Base-by-base conservation (phyloP, 176 grass and related monocot genomes). In the Aegilops speltoides region DNA sequence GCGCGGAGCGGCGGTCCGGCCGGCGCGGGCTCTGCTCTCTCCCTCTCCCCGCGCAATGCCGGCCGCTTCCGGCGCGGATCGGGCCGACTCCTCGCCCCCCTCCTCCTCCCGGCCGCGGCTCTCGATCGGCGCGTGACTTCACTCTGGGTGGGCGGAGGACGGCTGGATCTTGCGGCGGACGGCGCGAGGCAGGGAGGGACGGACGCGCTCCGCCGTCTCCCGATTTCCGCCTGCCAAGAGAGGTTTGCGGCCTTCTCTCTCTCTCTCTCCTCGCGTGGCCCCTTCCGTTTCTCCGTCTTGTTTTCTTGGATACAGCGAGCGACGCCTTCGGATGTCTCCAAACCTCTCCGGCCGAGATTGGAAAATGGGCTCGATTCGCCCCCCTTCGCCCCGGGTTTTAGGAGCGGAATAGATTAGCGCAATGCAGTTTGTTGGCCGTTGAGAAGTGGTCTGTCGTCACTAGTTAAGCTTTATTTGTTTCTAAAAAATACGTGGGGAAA, bases 161-260 rank as follows among this genome's bases (percentile, higher is more conserved):
- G 71, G 70, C 11, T 77, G 89, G 82, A 91, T 91, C 90, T 88
- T 81, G 86, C 40, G 77, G 86, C 82, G 70, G 36, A 64, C 59
- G 48, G 78, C 71, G 62, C 45, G 8, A 68, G 13, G 68, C 10
- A 38, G 3, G 67, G 19, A n/a, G 10, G 24, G 10, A 69, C 33
- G 57, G 66, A 32, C 56, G 24, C 13, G 57, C 75, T 2, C 62
- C 36, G 66, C 8, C 36, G 63, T 25, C 63, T 22, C 82, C 72
- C 48, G 54, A 54, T 72, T 82, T 77, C 85, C 80, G 81, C 69
- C 65, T 6, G 25, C 19, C 40, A 5, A 40, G 34, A 63, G 26
- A 88, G 90, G 83, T 77, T 88, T n/a, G 86, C 31, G 64, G 6
- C 85, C 54, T n/a, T 24, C 46, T 76, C 80, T 74, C 72, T 78